Evolutionary conservation across 2,329 filamentous ascomycete species (phyloP).

Genomic region (Cytospora piceicola): DNA sequence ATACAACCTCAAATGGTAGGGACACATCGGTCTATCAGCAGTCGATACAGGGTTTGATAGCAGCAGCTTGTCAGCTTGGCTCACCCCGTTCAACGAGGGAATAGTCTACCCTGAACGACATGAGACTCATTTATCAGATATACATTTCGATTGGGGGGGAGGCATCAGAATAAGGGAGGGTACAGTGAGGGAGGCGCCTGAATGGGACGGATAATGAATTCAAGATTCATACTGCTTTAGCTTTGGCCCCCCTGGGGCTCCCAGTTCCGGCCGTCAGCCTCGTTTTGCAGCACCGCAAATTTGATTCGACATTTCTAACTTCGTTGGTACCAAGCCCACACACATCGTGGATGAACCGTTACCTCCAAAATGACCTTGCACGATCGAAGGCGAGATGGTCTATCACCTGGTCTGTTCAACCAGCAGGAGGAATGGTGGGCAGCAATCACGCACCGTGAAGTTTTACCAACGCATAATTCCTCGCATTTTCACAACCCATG

Average conservation of each 20-base stretch:
- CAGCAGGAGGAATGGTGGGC: constrained; percentile 7
- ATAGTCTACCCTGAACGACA: constrained; percentile 12
- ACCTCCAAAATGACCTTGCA: constrained; percentile 12
- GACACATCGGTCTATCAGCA: constrained; percentile 12
- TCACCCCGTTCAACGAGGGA: constrained; percentile 8
- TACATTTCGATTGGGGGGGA: constrained; percentile 15
- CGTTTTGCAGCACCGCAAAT: constrained; percentile 15
- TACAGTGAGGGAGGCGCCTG: not conserved
- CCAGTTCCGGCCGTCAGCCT: constrained; percentile 19
- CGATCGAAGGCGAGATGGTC: constrained; percentile 7
- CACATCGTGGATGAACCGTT: constrained; percentile 7
- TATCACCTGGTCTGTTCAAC: constrained; percentile 9
- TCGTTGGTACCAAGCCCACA: constrained; percentile 15
- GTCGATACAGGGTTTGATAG: constrained; percentile 12
- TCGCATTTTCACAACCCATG: constrained; percentile 9
- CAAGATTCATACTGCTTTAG: constrained; percentile 16
- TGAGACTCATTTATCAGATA: constrained; percentile 21
- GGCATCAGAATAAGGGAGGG: constrained; percentile 10
- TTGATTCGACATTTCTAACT: constrained; percentile 4
- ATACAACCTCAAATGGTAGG: constrained; percentile 1
- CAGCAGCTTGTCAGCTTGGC: constrained; percentile 16
- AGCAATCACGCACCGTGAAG: constrained; percentile 5
- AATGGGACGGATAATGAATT: constrained; percentile 21
- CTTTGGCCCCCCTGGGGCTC: constrained; percentile 6
- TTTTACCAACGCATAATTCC: constrained; percentile 3